Evolutionary conservation across 108 stramenopile species (phyloP), one percentile per base, ranked within the genome.

Genomic region (Licmophora abbreviata): DNA sequence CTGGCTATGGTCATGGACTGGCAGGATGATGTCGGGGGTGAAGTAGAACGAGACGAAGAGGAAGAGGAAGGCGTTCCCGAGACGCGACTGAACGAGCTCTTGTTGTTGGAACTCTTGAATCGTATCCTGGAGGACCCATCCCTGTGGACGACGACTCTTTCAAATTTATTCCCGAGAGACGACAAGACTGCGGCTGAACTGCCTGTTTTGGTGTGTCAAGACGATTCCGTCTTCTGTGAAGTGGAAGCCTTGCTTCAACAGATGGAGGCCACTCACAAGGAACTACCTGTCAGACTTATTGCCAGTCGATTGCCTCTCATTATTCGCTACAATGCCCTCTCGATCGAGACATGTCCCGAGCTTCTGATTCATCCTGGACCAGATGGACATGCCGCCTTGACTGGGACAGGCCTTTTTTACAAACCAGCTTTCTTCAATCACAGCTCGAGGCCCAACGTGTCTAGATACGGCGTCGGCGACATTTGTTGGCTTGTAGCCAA

Each of bases 401-500:
- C 55, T 2, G 85, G 79, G 18, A 78, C 78, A 24, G 86, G 71
- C 5, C 40, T 88, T 22, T 83, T 61, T 55, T 56, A 76, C 33
- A 69, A 38, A 44, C 73, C 82, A 0, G 74, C 77, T 1, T 88
- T 77, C 58, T 87, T 81, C 44, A 88, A 88, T 63, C 86, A 88
- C 56, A 67, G 71, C 48, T 48, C 60, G 15, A 27, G 48, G 21
- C 86, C 86, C 26, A 88, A 83, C 56, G 58, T 66, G 11, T 63
- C 66, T 24, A 68, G 86, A 53, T 83, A 66, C 36, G 64, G 77
- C 8, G 69, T 88, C 30, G 87, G 87, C 47, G 83, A 88, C 54
- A 65, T 88, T 26, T 80, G 82, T 73, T 84, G 77, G 70, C 75
- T 88, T 55, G 78, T 84, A 8, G 58, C 77, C 51, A 88, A 84